Evolutionary conservation across 805 yeast species (phyloP).

Genomic region (Starmera quercuum): DNA sequence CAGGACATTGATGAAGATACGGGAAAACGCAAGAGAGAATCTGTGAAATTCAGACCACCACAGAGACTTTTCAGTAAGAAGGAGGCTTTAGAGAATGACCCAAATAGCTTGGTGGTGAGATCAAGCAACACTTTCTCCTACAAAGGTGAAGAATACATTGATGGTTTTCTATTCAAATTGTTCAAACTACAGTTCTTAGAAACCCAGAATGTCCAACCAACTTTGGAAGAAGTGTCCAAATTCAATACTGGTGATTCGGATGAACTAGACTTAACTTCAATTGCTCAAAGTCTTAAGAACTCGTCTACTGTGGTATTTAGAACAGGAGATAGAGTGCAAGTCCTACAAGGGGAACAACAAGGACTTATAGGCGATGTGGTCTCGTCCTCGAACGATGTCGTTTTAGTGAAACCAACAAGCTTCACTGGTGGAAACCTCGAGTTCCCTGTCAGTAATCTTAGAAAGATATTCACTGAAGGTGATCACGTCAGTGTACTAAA

Average conservation of each 20-base stretch:
- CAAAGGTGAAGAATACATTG: slow-evolving; percentile 80
- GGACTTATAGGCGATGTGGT: slow-evolving; percentile 78
- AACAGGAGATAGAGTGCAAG: slow-evolving; percentile 91
- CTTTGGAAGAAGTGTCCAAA: slow-evolving; percentile 78
- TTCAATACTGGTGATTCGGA: slow-evolving; percentile 71
- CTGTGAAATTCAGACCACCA: slow-evolving; percentile 67
- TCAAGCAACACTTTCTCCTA: slow-evolving; percentile 61
- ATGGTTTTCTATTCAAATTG: slow-evolving; percentile 83
- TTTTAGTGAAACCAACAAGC: slow-evolving; percentile 35
- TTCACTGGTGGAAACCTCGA: slow-evolving; percentile 54
- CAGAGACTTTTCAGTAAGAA: slow-evolving; percentile 82
- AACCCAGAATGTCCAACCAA: slow-evolving; percentile 77
- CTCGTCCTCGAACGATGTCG: slow-evolving; percentile 58
- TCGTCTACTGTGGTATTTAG: slow-evolving; percentile 60
- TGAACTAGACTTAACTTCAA: slow-evolving; percentile 76
- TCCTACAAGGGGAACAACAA: slow-evolving; percentile 87
- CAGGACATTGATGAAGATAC: slow-evolving; percentile 44
- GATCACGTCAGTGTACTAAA: slow-evolving; percentile 90
- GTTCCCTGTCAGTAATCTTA: slow-evolving; percentile 71
- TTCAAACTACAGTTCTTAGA: slow-evolving; percentile 77
- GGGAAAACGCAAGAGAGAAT: slow-evolving; percentile 43
- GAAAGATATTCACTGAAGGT: slow-evolving; percentile 84
- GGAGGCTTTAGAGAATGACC: slow-evolving; percentile 83
- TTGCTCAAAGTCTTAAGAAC: slow-evolving; percentile 79
- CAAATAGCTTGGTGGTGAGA: slow-evolving; percentile 61